Evolutionary conservation across 163 green algal species (phyloP).

Genomic region (Smithsoniella earleae): DNA sequence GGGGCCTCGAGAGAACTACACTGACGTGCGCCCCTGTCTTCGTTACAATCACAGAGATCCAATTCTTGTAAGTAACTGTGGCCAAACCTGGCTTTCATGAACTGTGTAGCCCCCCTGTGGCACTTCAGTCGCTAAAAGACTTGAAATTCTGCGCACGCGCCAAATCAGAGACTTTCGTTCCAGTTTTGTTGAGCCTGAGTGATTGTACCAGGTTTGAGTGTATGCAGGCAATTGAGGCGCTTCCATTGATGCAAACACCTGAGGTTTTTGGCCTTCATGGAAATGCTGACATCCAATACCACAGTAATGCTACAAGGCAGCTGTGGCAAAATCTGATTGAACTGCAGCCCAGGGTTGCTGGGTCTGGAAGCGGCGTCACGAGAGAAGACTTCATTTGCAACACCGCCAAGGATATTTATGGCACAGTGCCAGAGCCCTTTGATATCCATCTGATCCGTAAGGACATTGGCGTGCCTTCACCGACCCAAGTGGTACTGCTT

Average conservation of each 20-base stretch:
- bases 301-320: slow-evolving; percentile 63
- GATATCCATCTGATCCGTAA: slow-evolving; percentile 65
- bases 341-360: slow-evolving; percentile 49
- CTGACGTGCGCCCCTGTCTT: slow-evolving; percentile 27
- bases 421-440: slow-evolving; percentile 66
- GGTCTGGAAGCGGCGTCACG: slow-evolving; percentile 40
- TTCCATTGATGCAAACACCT: slow-evolving; percentile 65
- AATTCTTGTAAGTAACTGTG: too few species aligned
- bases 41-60: too few species aligned
- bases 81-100: too few species aligned
- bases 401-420: slow-evolving; percentile 54
- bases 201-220: slow-evolving; percentile 33
- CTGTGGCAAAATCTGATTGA: slow-evolving; percentile 68
- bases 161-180: too few species aligned
- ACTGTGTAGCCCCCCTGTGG: too few species aligned
- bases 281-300: slow-evolving; percentile 85
- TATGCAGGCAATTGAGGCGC: slow-evolving; percentile 52
- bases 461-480: slow-evolving; percentile 53
- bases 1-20: slow-evolving; percentile 35
- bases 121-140: too few species aligned
- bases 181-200: too few species aligned
- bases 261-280: slow-evolving; percentile 71
- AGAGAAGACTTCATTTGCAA: slow-evolving; percentile 62
- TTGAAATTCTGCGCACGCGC: too few species aligned
- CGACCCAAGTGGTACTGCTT: slow-evolving; percentile 60